These are phyloP conservation scores for Karstenula rhodostoma DNA, from an alignment of 2,329 filamentous ascomycete species.

Conservation along the genomic window DNA sequence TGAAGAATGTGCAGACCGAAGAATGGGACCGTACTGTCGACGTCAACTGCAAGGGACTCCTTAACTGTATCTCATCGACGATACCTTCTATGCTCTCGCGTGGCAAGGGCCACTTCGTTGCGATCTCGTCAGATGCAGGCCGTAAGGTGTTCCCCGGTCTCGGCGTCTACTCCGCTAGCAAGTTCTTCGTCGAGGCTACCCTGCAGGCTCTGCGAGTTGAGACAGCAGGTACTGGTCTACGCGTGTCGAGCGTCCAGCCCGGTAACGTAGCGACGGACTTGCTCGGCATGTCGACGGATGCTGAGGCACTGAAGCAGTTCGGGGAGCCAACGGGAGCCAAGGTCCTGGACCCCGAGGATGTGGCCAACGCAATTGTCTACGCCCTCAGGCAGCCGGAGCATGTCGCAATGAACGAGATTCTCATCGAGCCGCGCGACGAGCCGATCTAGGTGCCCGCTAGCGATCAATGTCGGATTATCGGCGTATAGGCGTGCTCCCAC, in stretches of 20 bases:
- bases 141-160: constrained; percentile 83
- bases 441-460: constrained; percentile 33
- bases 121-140: constrained; percentile 83
- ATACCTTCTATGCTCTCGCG: constrained; percentile 77
- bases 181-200: constrained; percentile 86
- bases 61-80: constrained; percentile 74
- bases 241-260: constrained; percentile 78
- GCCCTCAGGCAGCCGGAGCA: constrained; percentile 77
- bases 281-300: constrained; percentile 76
- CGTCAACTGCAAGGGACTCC: constrained; percentile 84
- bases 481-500: not conserved
- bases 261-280: constrained; percentile 80
- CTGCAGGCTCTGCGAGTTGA: constrained; percentile 78
- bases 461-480: not conserved
- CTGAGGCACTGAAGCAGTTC: constrained; percentile 79
- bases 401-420: constrained; percentile 80
- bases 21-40: constrained; percentile 86
- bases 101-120: constrained; percentile 75
- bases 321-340: constrained; percentile 78
- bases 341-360: constrained; percentile 76
- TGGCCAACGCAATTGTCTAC: constrained; percentile 76
- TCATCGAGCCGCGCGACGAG: constrained; percentile 63
- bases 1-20: constrained; percentile 76
- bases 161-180: constrained; percentile 82
- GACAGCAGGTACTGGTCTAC: constrained; percentile 75